Evolutionary conservation across 352 stramenopile species (phyloP).

Genomic region (Chrysophaeum taylorii): DNA sequence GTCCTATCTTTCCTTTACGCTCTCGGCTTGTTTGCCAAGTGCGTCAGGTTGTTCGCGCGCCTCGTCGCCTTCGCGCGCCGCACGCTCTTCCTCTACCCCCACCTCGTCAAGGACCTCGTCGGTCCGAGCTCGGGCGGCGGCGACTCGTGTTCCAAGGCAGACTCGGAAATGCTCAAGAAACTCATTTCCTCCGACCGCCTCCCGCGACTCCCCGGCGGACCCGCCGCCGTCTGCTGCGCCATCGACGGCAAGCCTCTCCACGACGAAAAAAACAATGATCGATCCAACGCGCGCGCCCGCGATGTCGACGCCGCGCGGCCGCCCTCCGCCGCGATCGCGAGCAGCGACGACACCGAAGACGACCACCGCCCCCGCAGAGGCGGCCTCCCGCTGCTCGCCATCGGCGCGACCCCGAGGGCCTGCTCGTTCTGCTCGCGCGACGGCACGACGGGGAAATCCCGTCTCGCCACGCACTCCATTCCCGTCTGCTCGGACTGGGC

Average conservation of each 20-base stretch:
- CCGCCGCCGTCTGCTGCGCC: too few species aligned
- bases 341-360: neutral
- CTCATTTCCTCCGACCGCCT: neutral
- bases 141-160: too few species aligned
- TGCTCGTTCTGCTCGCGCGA: constrained; percentile 1
- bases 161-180: neutral
- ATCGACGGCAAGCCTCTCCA: too few species aligned
- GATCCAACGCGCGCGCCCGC: neutral
- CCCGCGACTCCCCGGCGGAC: neutral
- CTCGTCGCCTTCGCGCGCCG: neutral
- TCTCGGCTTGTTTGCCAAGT: neutral
- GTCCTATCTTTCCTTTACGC: neutral
- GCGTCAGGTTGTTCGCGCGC: neutral
- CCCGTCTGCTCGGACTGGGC: neutral
- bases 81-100: neutral
- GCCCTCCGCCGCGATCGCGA: neutral
- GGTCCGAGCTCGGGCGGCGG: too few species aligned
- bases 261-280: neutral
- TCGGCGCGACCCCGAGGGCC: neutral
- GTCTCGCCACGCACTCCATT: neutral
- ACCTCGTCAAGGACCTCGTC: neutral
- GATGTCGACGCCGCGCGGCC: neutral
- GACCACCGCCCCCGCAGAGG: neutral
- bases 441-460: neutral
- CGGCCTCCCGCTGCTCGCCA: neutral